A percentile compares a stretch with the other conserved stretches of the same genome.
These are phyloP conservation scores for Geosmithia flava DNA, from an alignment of 2,329 filamentous ascomycete genomes.

Conservation along the genomic window DNA sequence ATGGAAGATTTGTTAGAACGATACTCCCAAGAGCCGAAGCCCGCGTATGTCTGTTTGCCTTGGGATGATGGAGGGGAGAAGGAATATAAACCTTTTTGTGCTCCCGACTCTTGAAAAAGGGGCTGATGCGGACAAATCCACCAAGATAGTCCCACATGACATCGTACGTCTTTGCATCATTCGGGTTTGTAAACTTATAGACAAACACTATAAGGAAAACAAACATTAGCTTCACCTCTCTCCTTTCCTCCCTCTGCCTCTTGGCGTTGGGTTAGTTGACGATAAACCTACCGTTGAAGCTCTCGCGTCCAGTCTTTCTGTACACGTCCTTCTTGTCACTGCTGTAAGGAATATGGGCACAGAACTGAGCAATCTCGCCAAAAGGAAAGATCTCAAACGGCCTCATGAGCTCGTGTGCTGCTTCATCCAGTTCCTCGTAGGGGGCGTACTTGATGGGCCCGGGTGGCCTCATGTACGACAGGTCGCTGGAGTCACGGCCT, in stretches of 20 bases:
- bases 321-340: constrained; percentile 87
- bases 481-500: constrained; percentile 14
- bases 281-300: constrained; percentile 61
- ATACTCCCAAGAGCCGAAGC: neutral
- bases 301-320: constrained; percentile 74
- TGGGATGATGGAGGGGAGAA: neutral
- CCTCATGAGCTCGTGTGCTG: constrained; percentile 43
- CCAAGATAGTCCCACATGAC: constrained; percentile 98
- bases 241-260: no score
- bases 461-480: constrained; percentile 45
- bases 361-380: constrained; percentile 46
- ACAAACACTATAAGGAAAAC: constrained; percentile 53
- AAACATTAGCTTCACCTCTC: neutral
- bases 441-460: constrained; percentile 64
- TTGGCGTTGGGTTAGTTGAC: neutral
- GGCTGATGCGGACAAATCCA: constrained; percentile 84
- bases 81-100: constrained; percentile 64
- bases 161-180: constrained; percentile 52
- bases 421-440: constrained; percentile 51
- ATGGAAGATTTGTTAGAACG: neutral
- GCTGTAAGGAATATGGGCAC: constrained; percentile 80
- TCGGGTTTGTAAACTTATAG: constrained; percentile 67
- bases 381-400: constrained; percentile 56
- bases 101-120: constrained; percentile 83
- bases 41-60: neutral